Base-by-base conservation (phyloP, 2,329 filamentous ascomycete genomes). In the Aureobasidium mangrovei region DNA sequence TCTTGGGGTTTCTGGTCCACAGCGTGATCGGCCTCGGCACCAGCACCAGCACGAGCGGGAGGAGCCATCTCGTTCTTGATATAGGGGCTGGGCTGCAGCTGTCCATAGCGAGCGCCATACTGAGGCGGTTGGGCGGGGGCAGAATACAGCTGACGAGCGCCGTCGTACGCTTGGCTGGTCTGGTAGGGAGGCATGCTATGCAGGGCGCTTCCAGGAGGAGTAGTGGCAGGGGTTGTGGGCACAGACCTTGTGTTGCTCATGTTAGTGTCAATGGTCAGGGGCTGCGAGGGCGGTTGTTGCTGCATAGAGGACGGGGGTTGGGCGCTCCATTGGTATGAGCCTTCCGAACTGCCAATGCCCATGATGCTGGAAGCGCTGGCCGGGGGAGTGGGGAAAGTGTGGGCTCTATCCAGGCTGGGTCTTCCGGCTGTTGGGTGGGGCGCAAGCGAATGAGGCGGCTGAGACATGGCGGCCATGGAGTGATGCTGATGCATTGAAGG, bases 341-440 rank as follows among this genome's bases (percentile, higher is more conserved):
- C 78, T 33, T 88, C 86, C 38, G 86, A 83, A 60, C 80, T 80
- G 43, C 83, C 83, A 78, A 95, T 88, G 58, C 80, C 74, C 73
- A 83, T 89, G 43, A 94, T 82, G 69, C 89, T 88, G 0, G 90
- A 93, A n/a, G 90, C 87, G 68, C 88, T 96, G 0, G 91, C 88
- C 1, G 91, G 91, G 35, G 91, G 91, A 3, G 91, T 96, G 3
- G 91, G 91, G 70, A 96, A 96, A 2, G 90, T 95, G 68, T 95
- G 87, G 12, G 90, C 85, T 51, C 91, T 83, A 59, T 96, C 91
- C 36, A 95, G 73, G 5, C 81, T 77, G 6, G 90, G 90, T 41
- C 91, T 83, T 44, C 73, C 74, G 36, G 74, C 66, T 24, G 74
- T 72, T n/a, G 78, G 73, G 59, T 81, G 76, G 35, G 79, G 75